phyloP scores from a whole-genome alignment of 2,329 filamentous ascomycete genomes.

The Beauveria sp. region DNA sequence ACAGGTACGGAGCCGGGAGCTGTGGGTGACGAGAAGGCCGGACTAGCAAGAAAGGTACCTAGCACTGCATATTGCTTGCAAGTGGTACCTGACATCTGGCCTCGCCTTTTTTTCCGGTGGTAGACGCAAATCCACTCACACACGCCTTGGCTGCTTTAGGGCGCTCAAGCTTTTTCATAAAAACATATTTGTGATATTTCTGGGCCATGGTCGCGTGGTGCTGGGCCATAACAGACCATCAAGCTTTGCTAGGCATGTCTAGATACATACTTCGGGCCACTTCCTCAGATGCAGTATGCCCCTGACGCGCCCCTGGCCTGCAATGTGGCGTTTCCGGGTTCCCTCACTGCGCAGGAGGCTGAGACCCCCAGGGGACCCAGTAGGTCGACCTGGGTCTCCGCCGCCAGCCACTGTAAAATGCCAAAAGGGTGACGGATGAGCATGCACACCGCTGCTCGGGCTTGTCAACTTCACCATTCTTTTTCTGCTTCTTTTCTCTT shows the following conservation, averaged over 20 bases:
- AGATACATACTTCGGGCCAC: too few relatives aligned
- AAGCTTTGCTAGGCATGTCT: neutral
- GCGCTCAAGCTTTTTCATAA: too few relatives aligned
- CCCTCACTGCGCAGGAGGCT: neutral
- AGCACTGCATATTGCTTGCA: neutral
- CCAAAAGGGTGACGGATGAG: neutral
- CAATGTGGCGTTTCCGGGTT: too few relatives aligned
- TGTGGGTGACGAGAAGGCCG: neutral
- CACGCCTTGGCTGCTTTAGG: neutral
- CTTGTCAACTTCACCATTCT: neutral
- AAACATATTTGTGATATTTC: neutral
- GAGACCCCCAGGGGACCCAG: neutral
- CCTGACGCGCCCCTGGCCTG: too few relatives aligned
- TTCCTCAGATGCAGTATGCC: too few relatives aligned
- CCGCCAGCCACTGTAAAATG: neutral
- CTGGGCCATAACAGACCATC: neutral
- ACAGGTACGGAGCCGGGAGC: neutral
- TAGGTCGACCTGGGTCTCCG: neutral
- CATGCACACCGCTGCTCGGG: neutral
- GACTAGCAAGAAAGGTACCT: neutral
- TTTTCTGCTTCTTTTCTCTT: neutral
- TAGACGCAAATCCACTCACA: neutral
- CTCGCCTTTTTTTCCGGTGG: neutral
- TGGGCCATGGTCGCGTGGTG: neutral
- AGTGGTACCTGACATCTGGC: neutral